These are phyloP conservation scores for Leishmania tarentolae DNA, from an alignment of 208 protist genomes.

Conservation along the genomic window DNA sequence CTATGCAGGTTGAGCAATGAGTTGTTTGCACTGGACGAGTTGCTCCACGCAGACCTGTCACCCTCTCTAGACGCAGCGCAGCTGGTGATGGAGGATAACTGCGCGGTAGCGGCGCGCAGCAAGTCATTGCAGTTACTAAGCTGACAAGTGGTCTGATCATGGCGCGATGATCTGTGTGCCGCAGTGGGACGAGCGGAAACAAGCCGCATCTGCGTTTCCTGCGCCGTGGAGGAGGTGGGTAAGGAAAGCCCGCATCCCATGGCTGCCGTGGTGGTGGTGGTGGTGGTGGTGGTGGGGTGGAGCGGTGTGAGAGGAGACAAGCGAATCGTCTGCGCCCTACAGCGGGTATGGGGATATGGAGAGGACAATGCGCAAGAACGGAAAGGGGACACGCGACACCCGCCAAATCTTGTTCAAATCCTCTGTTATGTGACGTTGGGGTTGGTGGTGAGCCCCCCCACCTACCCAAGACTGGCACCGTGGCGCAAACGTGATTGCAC, in stretches of 20 bases:
- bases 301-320: too few species aligned
- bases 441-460: too few species aligned
- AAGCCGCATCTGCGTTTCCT: neutral
- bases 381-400: too few species aligned
- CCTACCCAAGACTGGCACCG: too few species aligned
- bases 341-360: too few species aligned
- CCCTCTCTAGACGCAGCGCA: neutral
- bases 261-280: neutral
- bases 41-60: too few species aligned
- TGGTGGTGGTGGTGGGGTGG: too few species aligned
- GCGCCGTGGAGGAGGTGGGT: neutral
- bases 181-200: neutral
- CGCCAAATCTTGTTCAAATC: too few species aligned
- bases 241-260: neutral
- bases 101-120: neutral
- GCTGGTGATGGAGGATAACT: neutral
- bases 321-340: too few species aligned
- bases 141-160: neutral
- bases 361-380: too few species aligned
- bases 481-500: too few species aligned
- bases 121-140: neutral
- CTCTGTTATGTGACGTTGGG: too few species aligned
- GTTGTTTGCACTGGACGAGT: neutral
- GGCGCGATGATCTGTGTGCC: neutral
- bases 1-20: neutral